A percentile compares a stretch with the other conserved stretches of the same genome.
Evolutionary conservation across 2,329 filamentous ascomycete species (phyloP).

Genomic region (Westerdykella aurantiaca): DNA sequence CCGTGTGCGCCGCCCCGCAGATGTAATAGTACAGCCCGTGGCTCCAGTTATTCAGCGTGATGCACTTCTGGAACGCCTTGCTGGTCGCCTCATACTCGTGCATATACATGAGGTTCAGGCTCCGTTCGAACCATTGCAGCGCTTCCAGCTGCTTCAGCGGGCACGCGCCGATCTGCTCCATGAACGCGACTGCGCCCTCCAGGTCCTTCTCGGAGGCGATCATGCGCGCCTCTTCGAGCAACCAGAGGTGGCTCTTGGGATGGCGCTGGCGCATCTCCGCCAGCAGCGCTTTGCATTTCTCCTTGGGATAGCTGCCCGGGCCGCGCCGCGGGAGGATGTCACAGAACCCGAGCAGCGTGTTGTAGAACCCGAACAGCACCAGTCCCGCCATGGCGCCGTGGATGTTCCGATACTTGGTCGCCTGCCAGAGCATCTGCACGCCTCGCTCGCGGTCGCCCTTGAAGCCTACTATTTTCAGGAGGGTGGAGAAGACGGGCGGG

Average conservation of each 20-base stretch:
- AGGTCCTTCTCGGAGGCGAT: slow-evolving; percentile 62
- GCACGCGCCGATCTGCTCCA: slow-evolving; percentile 56
- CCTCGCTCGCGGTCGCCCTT: slow-evolving; percentile 79
- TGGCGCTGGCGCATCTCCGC: slow-evolving; percentile 69
- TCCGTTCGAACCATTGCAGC: slow-evolving; percentile 77
- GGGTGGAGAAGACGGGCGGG: slow-evolving; percentile 79
- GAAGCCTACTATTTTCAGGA: slow-evolving; percentile 86
- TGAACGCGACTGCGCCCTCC: slow-evolving; percentile 59
- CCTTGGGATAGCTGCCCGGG: slow-evolving; percentile 61
- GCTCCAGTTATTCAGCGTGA: slow-evolving; percentile 70
- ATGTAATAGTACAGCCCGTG: slow-evolving; percentile 87
- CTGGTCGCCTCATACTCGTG: slow-evolving; percentile 72
- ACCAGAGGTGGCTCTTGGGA: slow-evolving; percentile 78
- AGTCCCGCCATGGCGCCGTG: slow-evolving; percentile 88
- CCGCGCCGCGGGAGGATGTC: slow-evolving; percentile 71
- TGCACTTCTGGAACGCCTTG: slow-evolving; percentile 60
- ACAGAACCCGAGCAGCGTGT: slow-evolving; percentile 75
- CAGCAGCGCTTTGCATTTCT: slow-evolving; percentile 62
- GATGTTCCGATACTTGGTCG: slow-evolving; percentile 77
- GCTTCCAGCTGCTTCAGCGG: slow-evolving; percentile 86
- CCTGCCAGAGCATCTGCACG: slow-evolving; percentile 82
- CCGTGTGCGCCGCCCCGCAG: slow-evolving; percentile 70
- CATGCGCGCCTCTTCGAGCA: slow-evolving; percentile 79
- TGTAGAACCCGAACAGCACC: slow-evolving; percentile 79
- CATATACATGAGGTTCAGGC: slow-evolving; percentile 69